Evolutionary conservation across 306 rosid species (phyloP).

Genomic region (Quercus aquifolioides): DNA sequence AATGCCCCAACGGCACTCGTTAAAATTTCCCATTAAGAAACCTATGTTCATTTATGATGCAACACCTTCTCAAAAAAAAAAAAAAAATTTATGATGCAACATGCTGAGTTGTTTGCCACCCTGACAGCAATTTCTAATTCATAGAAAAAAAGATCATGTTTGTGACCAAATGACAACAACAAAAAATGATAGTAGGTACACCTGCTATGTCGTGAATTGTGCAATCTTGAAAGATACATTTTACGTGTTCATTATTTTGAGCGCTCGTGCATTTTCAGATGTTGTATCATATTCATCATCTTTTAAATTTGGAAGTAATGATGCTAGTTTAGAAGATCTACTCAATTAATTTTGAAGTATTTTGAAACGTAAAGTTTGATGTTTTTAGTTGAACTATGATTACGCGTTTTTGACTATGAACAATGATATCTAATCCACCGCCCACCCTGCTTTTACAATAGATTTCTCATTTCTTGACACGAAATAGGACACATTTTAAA

Average conservation of each 20-base stretch:
- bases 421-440: neutral
- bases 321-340: slow-evolving; percentile 4
- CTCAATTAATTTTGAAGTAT: neutral
- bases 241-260: neutral
- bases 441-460: neutral
- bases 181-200: neutral
- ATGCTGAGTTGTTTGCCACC: slow-evolving; percentile 54
- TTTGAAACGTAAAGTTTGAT: neutral
- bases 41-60: neutral
- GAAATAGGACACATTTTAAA: neutral
- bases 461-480: neutral
- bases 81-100: slow-evolving; percentile 19
- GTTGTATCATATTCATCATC: neutral
- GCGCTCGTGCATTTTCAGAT: neutral
- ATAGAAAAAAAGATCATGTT: slow-evolving; percentile 25
- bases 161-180: neutral
- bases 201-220: neutral
- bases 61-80: too few species aligned
- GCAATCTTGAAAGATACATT: neutral
- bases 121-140: slow-evolving; percentile 8
- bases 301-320: neutral
- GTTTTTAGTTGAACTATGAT: slow-evolving; percentile 26
- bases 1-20: too few species aligned
- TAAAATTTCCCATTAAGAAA: too few species aligned
- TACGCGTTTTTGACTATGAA: slow-evolving; percentile 38